Percentiles rank a stretch among this genome's conserved stretches.
Conservation (phyloP, 768 basidiomycete genomes). For the Phaeotremella skinneri region DNA sequence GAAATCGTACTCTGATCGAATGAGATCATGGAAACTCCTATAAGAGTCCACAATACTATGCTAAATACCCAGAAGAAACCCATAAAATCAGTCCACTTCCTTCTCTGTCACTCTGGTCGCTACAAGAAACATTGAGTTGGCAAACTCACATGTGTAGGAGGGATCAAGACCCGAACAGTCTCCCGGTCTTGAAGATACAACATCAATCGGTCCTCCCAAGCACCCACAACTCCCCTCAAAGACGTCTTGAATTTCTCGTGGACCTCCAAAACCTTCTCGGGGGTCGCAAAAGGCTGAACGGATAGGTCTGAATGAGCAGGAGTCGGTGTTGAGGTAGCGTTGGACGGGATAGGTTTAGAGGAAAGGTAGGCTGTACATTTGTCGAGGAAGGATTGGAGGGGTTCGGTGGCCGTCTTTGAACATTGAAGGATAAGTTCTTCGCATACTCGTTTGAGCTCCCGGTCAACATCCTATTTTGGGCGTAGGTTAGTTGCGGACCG, state of each 20-base stretch:
- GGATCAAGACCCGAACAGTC: constrained; percentile 73
- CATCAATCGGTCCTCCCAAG: constrained; percentile 59
- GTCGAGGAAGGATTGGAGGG: constrained; percentile 66
- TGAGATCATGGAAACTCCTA: constrained; percentile 66
- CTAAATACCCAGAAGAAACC: constrained; percentile 42
- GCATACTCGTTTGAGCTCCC: constrained; percentile 77
- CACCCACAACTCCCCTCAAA: constrained; percentile 58
- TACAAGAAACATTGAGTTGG: not conserved
- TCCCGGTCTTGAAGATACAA: constrained; percentile 77
- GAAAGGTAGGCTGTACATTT: constrained; percentile 55
- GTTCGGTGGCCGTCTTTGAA: constrained; percentile 60
- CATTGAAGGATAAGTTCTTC: constrained; percentile 74
- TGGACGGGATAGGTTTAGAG: constrained; percentile 3
- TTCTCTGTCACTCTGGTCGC: not conserved
- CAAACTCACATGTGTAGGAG: constrained; percentile 59
- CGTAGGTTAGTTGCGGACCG: not conserved
- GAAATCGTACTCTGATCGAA: constrained; percentile 56
- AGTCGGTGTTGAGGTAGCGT: not conserved
- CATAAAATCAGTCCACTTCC: constrained; percentile 9
- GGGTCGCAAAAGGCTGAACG: constrained; percentile 58
- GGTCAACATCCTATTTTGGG: constrained; percentile 70
- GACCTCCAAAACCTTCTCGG: constrained; percentile 56
- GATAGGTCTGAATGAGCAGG: constrained; percentile 45
- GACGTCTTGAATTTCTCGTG: constrained; percentile 58
- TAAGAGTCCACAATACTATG: constrained; percentile 75